Conservation (phyloP, 768 basidiomycete species). For the Cubamyces lactineus region DNA sequence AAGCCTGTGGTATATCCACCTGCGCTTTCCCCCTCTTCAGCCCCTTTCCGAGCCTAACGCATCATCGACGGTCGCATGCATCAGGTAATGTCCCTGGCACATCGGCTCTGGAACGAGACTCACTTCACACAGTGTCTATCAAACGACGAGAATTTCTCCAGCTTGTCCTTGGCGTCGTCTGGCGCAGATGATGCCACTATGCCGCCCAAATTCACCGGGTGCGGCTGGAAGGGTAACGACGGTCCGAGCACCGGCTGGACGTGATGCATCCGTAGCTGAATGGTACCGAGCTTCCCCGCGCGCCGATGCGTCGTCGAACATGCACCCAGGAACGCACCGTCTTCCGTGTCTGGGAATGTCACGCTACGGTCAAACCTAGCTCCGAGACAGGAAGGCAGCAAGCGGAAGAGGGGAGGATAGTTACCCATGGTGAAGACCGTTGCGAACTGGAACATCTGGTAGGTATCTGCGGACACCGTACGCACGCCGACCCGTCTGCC, state of each 20-base stretch:
- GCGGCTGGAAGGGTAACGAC: not conserved
- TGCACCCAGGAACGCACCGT: not conserved
- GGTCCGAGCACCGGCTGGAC: not conserved
- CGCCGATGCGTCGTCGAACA: too few relatives aligned
- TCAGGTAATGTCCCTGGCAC: not conserved
- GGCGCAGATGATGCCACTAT: conserved; percentile 9
- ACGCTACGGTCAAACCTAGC: not conserved
- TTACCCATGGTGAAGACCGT: conserved; percentile 12
- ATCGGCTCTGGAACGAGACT: not conserved
- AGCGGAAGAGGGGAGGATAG: not conserved
- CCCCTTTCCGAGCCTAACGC: not conserved
- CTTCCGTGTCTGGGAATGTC: not conserved
- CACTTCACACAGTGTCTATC: conserved; percentile 21
- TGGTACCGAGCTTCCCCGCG: conserved; percentile 13
- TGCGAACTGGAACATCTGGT: conserved; percentile 20
- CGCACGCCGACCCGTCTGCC: conserved; percentile 9
- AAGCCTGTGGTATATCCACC: not conserved
- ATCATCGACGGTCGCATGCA: not conserved
- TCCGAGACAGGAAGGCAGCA: not conserved
- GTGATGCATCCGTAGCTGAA: conserved; percentile 15
- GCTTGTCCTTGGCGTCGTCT: conserved; percentile 7
- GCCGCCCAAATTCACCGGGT: not conserved
- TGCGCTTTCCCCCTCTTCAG: not conserved
- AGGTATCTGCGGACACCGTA: not conserved
- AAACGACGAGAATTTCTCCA: not conserved